Conservation (phyloP, 2,329 filamentous ascomycete species). For the Chrysoporthe deuterocubensis region DNA sequence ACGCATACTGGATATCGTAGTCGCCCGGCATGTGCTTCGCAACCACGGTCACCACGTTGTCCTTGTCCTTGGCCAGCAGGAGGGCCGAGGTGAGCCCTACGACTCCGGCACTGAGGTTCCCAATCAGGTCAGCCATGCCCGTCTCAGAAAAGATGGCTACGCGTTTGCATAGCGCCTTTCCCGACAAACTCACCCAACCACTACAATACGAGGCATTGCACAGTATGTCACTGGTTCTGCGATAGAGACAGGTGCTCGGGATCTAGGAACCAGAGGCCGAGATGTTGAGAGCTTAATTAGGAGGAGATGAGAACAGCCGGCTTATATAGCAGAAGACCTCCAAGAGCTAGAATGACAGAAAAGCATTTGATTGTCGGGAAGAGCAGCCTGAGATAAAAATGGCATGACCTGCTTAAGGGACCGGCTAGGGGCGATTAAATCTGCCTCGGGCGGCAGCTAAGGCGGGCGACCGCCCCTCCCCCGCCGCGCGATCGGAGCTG, state of each 20-base stretch:
- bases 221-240: background rate
- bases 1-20: constrained; percentile 88
- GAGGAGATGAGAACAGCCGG: background rate
- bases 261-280: background rate
- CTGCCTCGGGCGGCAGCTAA: background rate
- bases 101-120: constrained; percentile 48
- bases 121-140: background rate
- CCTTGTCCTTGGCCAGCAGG: constrained; percentile 49
- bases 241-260: background rate
- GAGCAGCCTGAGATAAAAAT: background rate
- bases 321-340: background rate
- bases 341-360: background rate
- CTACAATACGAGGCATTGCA: constrained; percentile 43
- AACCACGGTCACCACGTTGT: constrained; percentile 46
- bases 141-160: background rate
- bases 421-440: background rate
- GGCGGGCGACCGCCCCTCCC: background rate
- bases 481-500: constrained; percentile 3
- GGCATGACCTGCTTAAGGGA: background rate
- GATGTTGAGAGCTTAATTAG: background rate
- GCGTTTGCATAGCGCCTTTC: too few species aligned
- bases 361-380: background rate
- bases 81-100: constrained; percentile 56
- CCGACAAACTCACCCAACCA: constrained; percentile 40
- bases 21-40: constrained; percentile 92